Evolutionary conservation across 768 basidiomycete genomes (phyloP).

Genomic region (Lactarius indigo): DNA sequence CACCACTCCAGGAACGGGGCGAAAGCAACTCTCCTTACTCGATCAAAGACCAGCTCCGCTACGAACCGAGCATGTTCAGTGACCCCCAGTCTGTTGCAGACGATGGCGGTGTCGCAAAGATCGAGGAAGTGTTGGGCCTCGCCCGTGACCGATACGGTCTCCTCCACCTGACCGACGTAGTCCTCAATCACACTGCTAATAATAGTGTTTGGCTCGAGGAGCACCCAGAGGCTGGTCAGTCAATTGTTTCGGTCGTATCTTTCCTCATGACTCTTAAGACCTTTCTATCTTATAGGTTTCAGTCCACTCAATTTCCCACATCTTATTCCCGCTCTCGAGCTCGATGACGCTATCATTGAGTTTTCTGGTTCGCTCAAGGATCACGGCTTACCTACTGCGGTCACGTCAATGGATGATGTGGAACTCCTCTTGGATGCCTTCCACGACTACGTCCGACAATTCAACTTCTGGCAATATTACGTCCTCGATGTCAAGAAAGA

Average conservation of each 20-base stretch:
- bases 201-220: conserved; percentile 88
- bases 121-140: conserved; percentile 61
- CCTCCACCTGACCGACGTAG: conserved; percentile 89
- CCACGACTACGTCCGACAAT: conserved; percentile 51
- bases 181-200: conserved; percentile 95
- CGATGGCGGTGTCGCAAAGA: conserved; percentile 51
- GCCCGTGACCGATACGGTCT: conserved; percentile 87
- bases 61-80: conserved; percentile 72
- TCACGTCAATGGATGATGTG: conserved; percentile 68
- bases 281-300: conserved; percentile 53
- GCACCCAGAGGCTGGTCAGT: conserved; percentile 91
- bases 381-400: conserved; percentile 65
- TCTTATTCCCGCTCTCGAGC: conserved; percentile 84
- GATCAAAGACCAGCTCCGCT: conserved; percentile 80
- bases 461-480: conserved; percentile 92
- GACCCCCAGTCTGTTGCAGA: conserved; percentile 33
- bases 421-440: conserved; percentile 63
- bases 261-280: not conserved
- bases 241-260: not conserved
- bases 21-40: conserved; percentile 91
- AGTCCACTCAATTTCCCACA: conserved; percentile 91
- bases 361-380: conserved; percentile 66
- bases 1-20: conserved; percentile 90
- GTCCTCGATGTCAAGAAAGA: conserved; percentile 74
- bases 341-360: conserved; percentile 82